Base-by-base conservation (phyloP, 164 flowering plant genomes). In the Berberis thunbergii region DNA sequence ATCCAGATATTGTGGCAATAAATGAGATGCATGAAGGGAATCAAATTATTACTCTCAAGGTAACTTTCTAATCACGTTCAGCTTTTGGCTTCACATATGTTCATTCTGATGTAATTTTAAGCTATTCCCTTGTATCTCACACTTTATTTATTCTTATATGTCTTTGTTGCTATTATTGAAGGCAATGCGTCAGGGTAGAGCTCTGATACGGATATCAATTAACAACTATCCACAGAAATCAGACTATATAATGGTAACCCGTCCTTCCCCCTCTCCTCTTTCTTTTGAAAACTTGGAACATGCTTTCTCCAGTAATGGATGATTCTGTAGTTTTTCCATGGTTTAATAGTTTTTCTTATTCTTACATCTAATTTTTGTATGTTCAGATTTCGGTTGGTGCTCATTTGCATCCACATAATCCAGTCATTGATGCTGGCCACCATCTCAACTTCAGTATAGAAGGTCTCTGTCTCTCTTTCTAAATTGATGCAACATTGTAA, bases 321-420 rank as follows among this genome's bases (percentile, higher is more conserved):
- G 48, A 40, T 40, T 54, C 13, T 61, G 3, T 54, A 26, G 26
- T 26, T 26, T 26, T 26, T 26, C 26, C 26, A 57, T 7, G 8
- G 60, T 4, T 52, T 52, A 2, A 41, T 57, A 6, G n/a, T 41
- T 40, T 3, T 42, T 13, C 26, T 26, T 4, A 13, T 26, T 55
- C 38, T 5, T 26, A 39, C 1, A 39, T 26, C 2, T 26, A 55
- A 6, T 26, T 60, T 43, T 45, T 64, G 8, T 45, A 4, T 44
- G 63, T 70, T 69, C 83, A 89, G 92, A 70, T 92, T 62, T 78
- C 81, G 66, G 89, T 88, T 69, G 97, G 96, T 57, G 90, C 91
- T 54, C 85, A 75, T 64, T 46, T 89, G 56, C 56, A 75, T 73
- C 91, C 96, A 62, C 86, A 72, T 64, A 83, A 79, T 64, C 90